Conservation (phyloP, 345 rosid genomes). For the Hibiscus tridactylites region DNA sequence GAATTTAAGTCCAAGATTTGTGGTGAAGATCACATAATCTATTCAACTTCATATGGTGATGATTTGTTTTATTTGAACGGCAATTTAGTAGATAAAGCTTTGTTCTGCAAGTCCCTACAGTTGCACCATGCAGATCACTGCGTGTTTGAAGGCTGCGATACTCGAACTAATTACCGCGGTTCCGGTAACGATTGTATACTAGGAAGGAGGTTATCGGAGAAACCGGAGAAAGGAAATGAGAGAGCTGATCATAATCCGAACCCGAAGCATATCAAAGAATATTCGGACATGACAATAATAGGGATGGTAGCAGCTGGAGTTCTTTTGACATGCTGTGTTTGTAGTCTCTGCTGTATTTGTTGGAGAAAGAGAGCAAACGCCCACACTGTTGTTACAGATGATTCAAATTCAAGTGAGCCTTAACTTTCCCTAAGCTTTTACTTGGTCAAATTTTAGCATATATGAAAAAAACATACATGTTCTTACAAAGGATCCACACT, state of each 20-base stretch:
- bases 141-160: slow-evolving; percentile 23
- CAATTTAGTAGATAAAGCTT: slow-evolving; percentile 32
- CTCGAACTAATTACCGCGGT: slow-evolving; percentile 28
- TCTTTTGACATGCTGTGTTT: slow-evolving; percentile 40
- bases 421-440: background rate
- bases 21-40: slow-evolving; percentile 41
- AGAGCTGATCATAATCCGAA: background rate
- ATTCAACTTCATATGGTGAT: slow-evolving; percentile 28
- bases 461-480: background rate
- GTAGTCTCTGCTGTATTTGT: slow-evolving; percentile 54
- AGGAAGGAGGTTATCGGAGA: slow-evolving; percentile 51
- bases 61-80: slow-evolving; percentile 54
- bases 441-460: background rate
- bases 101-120: slow-evolving; percentile 51
- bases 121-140: slow-evolving; percentile 41
- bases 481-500: background rate
- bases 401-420: slow-evolving; percentile 56
- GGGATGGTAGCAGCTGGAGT: slow-evolving; percentile 49
- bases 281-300: slow-evolving; percentile 18
- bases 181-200: slow-evolving; percentile 31
- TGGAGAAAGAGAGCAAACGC: slow-evolving; percentile 52
- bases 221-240: slow-evolving; percentile 18
- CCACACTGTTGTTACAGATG: slow-evolving; percentile 47
- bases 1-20: slow-evolving; percentile 43
- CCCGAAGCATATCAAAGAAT: slow-evolving; percentile 7